Evolutionary conservation across 371 early-diverging fungal species (phyloP).

Genomic region (Rhizopus delemar): DNA sequence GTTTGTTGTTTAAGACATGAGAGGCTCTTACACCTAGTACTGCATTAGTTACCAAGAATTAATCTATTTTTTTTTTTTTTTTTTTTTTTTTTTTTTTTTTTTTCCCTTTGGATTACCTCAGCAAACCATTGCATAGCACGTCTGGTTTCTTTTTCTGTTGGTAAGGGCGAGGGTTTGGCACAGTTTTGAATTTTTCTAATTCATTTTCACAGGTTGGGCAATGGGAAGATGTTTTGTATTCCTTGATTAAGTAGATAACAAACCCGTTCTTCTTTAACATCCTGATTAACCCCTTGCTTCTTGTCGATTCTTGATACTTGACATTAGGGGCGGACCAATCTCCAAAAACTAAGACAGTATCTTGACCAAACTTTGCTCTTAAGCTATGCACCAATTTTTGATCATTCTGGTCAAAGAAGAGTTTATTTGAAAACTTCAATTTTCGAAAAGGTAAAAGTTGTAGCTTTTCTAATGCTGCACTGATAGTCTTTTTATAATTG

Average conservation of each 20-base stretch:
- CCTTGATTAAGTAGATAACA: neutral
- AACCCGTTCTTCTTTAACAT: slow-evolving; percentile 7
- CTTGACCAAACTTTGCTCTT: neutral
- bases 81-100: too few species aligned
- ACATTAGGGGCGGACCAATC: slow-evolving; percentile 8
- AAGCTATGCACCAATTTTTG: neutral
- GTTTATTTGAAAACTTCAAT: neutral
- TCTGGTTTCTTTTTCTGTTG: neutral
- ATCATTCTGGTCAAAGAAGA: slow-evolving; percentile 4
- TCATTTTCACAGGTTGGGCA: neutral
- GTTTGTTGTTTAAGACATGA: too few species aligned
- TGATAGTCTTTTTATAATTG: neutral
- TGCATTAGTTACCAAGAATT: too few species aligned
- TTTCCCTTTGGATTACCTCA: neutral
- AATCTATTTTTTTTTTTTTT: too few species aligned
- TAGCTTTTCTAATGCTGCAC: neutral
- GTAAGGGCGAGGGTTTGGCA: slow-evolving; percentile 6
- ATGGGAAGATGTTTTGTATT: slow-evolving; percentile 4
- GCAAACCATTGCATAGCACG: slow-evolving; percentile 1
- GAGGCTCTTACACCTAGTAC: too few species aligned
- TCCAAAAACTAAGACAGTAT: slow-evolving; percentile 4
- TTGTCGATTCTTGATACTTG: slow-evolving; percentile 10
- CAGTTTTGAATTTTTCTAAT: slow-evolving; percentile 3
- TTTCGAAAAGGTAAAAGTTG: slow-evolving; percentile 6
- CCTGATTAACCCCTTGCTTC: neutral